These are phyloP conservation scores for Apostasia ramifera DNA, from an alignment of 106 monocot genomes.

Conservation along the genomic window DNA sequence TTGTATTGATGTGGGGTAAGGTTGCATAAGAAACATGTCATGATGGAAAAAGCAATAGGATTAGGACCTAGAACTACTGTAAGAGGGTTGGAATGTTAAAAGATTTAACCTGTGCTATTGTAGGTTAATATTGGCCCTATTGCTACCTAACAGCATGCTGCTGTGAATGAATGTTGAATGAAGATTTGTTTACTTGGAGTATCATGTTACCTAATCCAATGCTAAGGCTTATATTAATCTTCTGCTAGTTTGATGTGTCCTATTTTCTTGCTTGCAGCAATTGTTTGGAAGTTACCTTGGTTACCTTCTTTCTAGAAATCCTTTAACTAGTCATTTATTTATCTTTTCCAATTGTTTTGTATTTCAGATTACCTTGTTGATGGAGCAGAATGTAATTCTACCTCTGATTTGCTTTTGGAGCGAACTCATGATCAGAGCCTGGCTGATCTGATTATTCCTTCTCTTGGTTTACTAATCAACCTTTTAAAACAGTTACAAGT, in stretches of 20 bases:
- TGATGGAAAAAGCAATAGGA: no score
- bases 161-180: no score
- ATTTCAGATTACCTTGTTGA: constrained; percentile 93
- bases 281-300: neutral
- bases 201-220: no score
- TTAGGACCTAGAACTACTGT: neutral
- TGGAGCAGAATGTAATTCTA: constrained; percentile 82
- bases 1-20: no score
- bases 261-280: neutral
- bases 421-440: constrained; percentile 66
- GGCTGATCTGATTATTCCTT: constrained; percentile 79
- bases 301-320: no score
- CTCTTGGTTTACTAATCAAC: constrained; percentile 71
- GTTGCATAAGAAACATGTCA: no score
- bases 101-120: neutral
- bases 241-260: neutral
- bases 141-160: no score
- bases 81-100: neutral
- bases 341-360: constrained; percentile 3
- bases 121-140: neutral
- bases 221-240: neutral
- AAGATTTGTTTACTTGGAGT: no score
- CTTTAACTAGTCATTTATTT: neutral
- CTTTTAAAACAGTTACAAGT: constrained; percentile 65
- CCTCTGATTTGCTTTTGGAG: constrained; percentile 80